Evolutionary conservation across 768 basidiomycete genomes (phyloP).

Genomic region (Royoungia palumana): DNA sequence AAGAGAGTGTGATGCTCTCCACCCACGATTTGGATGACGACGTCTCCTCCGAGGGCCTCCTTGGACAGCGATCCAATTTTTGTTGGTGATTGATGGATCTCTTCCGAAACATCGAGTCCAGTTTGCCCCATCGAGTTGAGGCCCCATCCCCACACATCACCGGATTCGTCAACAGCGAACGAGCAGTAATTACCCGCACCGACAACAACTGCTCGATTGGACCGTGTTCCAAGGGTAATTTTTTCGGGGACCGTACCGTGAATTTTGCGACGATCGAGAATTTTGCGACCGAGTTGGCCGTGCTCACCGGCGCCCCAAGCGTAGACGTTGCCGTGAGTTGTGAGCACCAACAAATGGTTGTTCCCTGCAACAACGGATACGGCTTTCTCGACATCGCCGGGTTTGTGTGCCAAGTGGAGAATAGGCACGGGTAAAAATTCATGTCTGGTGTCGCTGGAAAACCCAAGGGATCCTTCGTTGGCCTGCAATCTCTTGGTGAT

Average conservation of each 20-base stretch:
- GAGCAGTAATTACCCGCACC: constrained; percentile 86
- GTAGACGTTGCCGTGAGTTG: constrained; percentile 82
- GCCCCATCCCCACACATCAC: constrained; percentile 94
- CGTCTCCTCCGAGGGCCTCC: constrained; percentile 54
- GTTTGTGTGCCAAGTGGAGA: constrained; percentile 56
- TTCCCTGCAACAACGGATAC: constrained; percentile 75
- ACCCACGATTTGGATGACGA: constrained; percentile 69
- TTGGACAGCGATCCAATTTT: constrained; percentile 64
- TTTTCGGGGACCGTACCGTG: constrained; percentile 88
- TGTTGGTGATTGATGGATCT: constrained; percentile 56
- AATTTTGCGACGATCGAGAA: constrained; percentile 83
- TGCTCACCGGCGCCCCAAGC: constrained; percentile 91
- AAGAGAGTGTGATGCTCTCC: constrained; percentile 92
- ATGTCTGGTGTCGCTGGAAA: constrained; percentile 60
- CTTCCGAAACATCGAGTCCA: constrained; percentile 51
- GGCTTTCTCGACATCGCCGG: constrained; percentile 67
- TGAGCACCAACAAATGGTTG: constrained; percentile 88
- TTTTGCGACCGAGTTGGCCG: constrained; percentile 86
- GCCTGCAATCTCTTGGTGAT: constrained; percentile 39
- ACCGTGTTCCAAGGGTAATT: constrained; percentile 68
- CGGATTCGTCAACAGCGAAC: constrained; percentile 83
- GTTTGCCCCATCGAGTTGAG: constrained; percentile 86
- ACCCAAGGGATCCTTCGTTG: constrained; percentile 82
- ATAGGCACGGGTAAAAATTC: constrained; percentile 65
- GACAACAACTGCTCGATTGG: constrained; percentile 61